Evolutionary conservation across 306 rosid species (phyloP), one percentile per base, ranked within the genome.

Genomic region (Fragaria vesca): DNA sequence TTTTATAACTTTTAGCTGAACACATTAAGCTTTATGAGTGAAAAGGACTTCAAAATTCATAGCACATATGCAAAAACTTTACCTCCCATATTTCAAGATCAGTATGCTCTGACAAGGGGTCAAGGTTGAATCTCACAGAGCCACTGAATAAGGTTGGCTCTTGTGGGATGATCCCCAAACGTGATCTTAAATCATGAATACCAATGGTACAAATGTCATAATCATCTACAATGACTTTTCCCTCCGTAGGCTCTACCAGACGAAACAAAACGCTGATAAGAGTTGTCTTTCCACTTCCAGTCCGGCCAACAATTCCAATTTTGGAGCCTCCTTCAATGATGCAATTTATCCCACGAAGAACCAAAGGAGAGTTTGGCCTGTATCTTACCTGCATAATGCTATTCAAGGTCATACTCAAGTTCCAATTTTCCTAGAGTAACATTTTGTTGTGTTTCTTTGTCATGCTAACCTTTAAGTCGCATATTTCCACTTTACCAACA

Each of bases 211-310:
- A 79, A 12, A 78, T 82, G 77, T 82, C 86, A 62, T 74, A 43
- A 17, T 18, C 74, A 54, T 83, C 83, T 12, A 83, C 24, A 40
- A 83, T 65, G 48, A 83, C 73, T 11, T 34, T 51, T 51, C 86
- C 86, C 74, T 75, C 83, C n/a, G 71, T 69, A 15, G 83, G 83
- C 78, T 78, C 86, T 13, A 79, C 82, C 34, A 83, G 77, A 51
- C 83, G 83, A 63, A 83, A 83, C 63, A 83, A 51, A 2, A 72
- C 80, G 7, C 86, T 69, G 26, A 83, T 75, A 52, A 78, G 83
- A 74, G 86, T 83, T 17, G 86, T 79, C 78, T 79, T 83, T 51
- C 86, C 86, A 63, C 86, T 83, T n/a, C 86, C 86, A n/a, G 86
- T 83, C 73, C 83, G 69, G 65, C 86, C 83, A 38, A 83, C 83